A percentile compares a stretch with the other conserved stretches of the same genome.
Conservation (phyloP, 2,329 filamentous ascomycete genomes). For the Nemania bipapillata region DNA sequence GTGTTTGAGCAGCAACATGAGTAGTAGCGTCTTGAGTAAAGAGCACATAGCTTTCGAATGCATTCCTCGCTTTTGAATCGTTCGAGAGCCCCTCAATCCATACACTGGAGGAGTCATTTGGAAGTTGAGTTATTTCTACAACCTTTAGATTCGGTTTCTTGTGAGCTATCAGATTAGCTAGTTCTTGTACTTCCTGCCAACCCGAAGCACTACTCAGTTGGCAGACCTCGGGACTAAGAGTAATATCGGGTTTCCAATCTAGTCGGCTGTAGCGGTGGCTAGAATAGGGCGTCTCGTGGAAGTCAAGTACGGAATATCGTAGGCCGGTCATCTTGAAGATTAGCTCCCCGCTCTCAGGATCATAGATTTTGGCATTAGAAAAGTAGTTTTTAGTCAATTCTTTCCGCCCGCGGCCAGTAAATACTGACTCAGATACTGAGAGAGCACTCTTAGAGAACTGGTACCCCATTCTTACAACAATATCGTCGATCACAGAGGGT, state of each 20-base stretch:
- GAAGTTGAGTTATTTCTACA: slow-evolving; percentile 4
- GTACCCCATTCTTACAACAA: slow-evolving; percentile 35
- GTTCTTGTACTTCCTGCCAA: no score
- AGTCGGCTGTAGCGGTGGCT: no score
- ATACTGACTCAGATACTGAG: slow-evolving; percentile 3
- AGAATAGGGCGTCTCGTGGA: no score
- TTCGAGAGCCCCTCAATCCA: slow-evolving; percentile 24
- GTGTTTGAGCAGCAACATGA: no score
- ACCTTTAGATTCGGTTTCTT: slow-evolving; percentile 25
- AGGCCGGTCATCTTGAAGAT: slow-evolving; percentile 25
- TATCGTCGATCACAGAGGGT: slow-evolving; percentile 39
- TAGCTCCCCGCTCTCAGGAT: slow-evolving; percentile 5
- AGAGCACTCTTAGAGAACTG: slow-evolving; percentile 9
- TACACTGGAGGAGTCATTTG: neutral
- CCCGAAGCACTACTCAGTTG: no score
- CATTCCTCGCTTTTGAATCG: no score
- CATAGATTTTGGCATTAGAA: slow-evolving; percentile 9
- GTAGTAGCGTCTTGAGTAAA: no score
- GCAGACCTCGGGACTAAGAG: no score
- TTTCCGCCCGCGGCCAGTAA: slow-evolving; percentile 11
- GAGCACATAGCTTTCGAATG: no score
- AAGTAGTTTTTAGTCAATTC: slow-evolving; percentile 20
- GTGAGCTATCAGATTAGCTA: slow-evolving; percentile 21
- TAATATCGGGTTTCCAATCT: no score
- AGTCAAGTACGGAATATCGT: no score